Evolutionary conservation across 345 rosid genomes (phyloP).

Genomic region (Raphanus sativus): DNA sequence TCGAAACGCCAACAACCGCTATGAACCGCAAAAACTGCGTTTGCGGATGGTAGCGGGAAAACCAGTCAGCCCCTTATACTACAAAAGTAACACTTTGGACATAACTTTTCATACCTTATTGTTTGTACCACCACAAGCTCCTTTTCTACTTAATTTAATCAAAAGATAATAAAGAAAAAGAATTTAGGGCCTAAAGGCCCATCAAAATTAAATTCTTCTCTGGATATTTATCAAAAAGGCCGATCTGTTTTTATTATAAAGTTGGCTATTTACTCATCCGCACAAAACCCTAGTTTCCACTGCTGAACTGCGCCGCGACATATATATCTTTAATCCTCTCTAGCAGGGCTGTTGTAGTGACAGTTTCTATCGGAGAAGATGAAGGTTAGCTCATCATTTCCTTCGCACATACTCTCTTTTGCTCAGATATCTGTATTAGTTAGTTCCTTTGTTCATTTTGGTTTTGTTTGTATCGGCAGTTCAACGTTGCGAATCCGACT

Average conservation of each 20-base stretch:
- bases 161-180: not conserved
- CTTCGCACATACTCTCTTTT: not conserved
- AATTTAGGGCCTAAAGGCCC: not conserved
- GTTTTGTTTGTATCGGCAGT: constrained; percentile 29
- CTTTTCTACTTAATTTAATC: no score
- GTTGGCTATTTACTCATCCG: not conserved
- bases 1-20: no score
- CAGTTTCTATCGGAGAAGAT: constrained; percentile 27
- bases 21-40: no score
- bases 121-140: not conserved
- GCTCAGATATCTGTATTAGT: not conserved
- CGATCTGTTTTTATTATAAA: constrained; percentile 11
- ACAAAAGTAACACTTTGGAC: not conserved
- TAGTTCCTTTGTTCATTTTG: not conserved
- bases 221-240: not conserved
- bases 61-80: no score
- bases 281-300: constrained; percentile 26
- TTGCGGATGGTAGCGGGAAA: no score
- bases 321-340: not conserved
- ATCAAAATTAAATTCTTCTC: not conserved
- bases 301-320: constrained; percentile 15
- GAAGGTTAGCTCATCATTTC: constrained; percentile 25
- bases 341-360: not conserved
- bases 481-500: constrained; percentile 54
- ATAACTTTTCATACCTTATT: not conserved